Evolutionary conservation across 306 rosid genomes (phyloP).

Genomic region (Vigna nakashimae): DNA sequence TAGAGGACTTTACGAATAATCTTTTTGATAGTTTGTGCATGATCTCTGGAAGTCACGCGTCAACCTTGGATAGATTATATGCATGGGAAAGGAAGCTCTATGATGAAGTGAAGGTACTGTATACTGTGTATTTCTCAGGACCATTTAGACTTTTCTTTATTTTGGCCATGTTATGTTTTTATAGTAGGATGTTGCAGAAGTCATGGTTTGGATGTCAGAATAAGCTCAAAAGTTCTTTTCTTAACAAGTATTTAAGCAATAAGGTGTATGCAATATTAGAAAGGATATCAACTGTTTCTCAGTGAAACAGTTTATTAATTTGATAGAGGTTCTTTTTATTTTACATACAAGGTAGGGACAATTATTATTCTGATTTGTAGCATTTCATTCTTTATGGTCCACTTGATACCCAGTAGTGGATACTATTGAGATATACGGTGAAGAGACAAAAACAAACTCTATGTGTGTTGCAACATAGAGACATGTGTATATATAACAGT

Average conservation of each 20-base stretch:
- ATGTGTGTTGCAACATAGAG: no score
- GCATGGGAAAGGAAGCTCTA: constrained; percentile 98
- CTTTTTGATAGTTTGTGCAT: constrained; percentile 76
- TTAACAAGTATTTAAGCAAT: background rate
- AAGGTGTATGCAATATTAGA: background rate
- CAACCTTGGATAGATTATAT: constrained; percentile 90
- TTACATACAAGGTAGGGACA: background rate
- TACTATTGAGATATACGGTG: no score
- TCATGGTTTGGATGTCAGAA: constrained; percentile 30
- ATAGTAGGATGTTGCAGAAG: constrained; percentile 18
- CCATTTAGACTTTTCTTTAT: constrained; percentile 18
- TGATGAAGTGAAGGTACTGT: constrained; percentile 93
- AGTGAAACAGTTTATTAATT: constrained; percentile 27
- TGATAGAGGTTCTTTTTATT: constrained; percentile 15
- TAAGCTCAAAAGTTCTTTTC: constrained; percentile 9
- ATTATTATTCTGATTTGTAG: constrained; percentile 20
- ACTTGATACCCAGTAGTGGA: background rate
- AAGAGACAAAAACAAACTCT: no score
- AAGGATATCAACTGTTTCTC: constrained; percentile 12
- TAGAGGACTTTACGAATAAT: constrained; percentile 58
- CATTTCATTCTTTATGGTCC: background rate
- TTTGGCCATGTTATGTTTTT: constrained; percentile 12
- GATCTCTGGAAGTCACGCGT: constrained; percentile 91
- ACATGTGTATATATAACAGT: no score
- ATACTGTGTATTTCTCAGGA: constrained; percentile 29